Conservation (phyloP, 2,329 filamentous ascomycete species). For the Neofusicoccum sp. region DNA sequence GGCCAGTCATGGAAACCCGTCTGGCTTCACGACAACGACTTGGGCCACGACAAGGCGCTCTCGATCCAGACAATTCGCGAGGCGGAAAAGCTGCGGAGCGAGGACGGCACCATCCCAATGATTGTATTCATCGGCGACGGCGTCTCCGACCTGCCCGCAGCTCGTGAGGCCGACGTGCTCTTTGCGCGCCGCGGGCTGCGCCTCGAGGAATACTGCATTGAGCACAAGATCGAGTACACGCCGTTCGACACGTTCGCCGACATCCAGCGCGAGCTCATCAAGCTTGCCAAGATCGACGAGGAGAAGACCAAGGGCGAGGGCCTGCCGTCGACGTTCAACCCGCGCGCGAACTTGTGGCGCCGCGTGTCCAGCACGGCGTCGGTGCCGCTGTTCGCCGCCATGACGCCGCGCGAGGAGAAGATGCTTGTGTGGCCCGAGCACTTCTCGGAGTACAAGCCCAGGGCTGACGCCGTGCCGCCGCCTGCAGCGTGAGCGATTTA, state of each 20-base stretch:
- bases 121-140: constrained; percentile 71
- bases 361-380: constrained; percentile 58
- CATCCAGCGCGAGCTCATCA: constrained; percentile 60
- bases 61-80: constrained; percentile 62
- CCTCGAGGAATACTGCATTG: constrained; percentile 65
- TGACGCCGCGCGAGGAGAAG: constrained; percentile 59
- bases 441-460: constrained; percentile 36
- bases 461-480: background rate
- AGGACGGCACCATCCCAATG: constrained; percentile 62
- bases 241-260: constrained; percentile 66
- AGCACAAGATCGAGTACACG: constrained; percentile 60
- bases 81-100: constrained; percentile 52
- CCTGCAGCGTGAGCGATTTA: background rate
- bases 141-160: constrained; percentile 65
- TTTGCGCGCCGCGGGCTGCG: constrained; percentile 65
- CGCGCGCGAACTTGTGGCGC: constrained; percentile 67
- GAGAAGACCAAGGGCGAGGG: constrained; percentile 60
- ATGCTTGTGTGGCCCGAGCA: constrained; percentile 63
- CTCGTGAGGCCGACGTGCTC: constrained; percentile 64
- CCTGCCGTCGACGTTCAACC: constrained; percentile 62
- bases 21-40: constrained; percentile 64
- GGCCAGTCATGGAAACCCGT: constrained; percentile 62
- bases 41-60: constrained; percentile 66
- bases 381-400: constrained; percentile 50
- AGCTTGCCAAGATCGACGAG: constrained; percentile 59